A percentile compares a stretch with the other conserved stretches of the same genome.
Conservation (phyloP, 1,139 yeast genomes). For the Pneumocystis murina region DNA sequence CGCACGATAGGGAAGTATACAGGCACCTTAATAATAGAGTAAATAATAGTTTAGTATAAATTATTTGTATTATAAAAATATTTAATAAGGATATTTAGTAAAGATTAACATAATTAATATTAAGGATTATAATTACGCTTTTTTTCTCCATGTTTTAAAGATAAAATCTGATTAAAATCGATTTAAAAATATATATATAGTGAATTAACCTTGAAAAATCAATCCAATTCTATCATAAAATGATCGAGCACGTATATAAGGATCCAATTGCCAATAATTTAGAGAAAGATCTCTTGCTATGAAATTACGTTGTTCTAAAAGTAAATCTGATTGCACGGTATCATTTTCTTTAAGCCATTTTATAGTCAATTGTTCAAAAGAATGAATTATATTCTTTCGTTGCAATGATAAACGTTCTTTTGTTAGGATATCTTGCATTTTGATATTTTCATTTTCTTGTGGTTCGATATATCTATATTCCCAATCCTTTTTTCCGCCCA, state of each 20-base stretch:
- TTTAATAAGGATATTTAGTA: no score
- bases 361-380: slow-evolving; percentile 44
- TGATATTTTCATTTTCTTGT: slow-evolving; percentile 33
- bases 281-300: slow-evolving; percentile 36
- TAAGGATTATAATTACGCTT: no score
- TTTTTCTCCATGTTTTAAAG: no score
- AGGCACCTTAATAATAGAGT: no score
- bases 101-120: no score
- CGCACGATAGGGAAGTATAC: no score
- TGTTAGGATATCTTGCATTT: slow-evolving; percentile 29
- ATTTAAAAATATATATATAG: no score
- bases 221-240: slow-evolving; percentile 47
- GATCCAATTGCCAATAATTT: slow-evolving; percentile 52
- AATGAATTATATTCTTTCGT: slow-evolving; percentile 34
- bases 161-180: no score
- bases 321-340: slow-evolving; percentile 30
- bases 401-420: slow-evolving; percentile 31
- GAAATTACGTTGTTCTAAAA: slow-evolving; percentile 33
- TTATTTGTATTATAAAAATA: no score
- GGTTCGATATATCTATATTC: slow-evolving; percentile 46
- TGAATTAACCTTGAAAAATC: background rate
- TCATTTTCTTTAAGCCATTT: slow-evolving; percentile 43
- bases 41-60: no score
- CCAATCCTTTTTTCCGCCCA: slow-evolving; percentile 53
- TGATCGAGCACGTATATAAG: slow-evolving; percentile 55